Conservation (phyloP, 352 stramenopile genomes). For the Phytophthora podocarpi region DNA sequence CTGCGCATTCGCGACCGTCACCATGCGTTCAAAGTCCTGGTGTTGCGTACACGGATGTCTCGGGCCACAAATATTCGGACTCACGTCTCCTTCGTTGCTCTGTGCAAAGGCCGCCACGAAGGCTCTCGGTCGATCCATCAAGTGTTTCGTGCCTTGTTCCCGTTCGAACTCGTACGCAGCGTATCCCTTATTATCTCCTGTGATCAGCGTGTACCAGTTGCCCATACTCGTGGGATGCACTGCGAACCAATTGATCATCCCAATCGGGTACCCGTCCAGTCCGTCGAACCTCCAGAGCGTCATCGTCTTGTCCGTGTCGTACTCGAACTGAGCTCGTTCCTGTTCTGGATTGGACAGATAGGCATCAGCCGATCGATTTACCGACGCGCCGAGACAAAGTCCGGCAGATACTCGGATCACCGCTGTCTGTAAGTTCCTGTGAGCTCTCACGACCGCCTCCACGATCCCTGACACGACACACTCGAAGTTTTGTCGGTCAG, state of each 20-base stretch:
- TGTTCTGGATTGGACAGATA: slow-evolving; percentile 89
- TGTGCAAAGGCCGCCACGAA: slow-evolving; percentile 94
- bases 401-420: slow-evolving; percentile 68
- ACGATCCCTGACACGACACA: slow-evolving; percentile 91
- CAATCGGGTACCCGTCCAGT: slow-evolving; percentile 80
- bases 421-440: slow-evolving; percentile 73
- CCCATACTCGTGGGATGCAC: slow-evolving; percentile 94
- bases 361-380: slow-evolving; percentile 90
- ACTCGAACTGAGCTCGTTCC: slow-evolving; percentile 78
- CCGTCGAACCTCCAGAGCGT: slow-evolving; percentile 88
- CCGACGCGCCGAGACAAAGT: slow-evolving; percentile 74
- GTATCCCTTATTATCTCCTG: slow-evolving; percentile 94
- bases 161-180: slow-evolving; percentile 90
- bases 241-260: slow-evolving; percentile 95
- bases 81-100: slow-evolving; percentile 94
- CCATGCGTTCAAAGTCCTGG: slow-evolving; percentile 82
- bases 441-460: slow-evolving; percentile 75
- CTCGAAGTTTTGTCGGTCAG: slow-evolving; percentile 88
- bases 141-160: slow-evolving; percentile 76
- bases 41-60: slow-evolving; percentile 68
- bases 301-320: slow-evolving; percentile 94
- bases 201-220: slow-evolving; percentile 94
- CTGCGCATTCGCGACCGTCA: slow-evolving; percentile 78
- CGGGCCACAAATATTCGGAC: slow-evolving; percentile 89
- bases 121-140: slow-evolving; percentile 79